Evolutionary conservation across 2,329 filamentous ascomycete genomes (phyloP), one percentile per base, ranked within the genome.

Genomic region (Zalaria obscura): DNA sequence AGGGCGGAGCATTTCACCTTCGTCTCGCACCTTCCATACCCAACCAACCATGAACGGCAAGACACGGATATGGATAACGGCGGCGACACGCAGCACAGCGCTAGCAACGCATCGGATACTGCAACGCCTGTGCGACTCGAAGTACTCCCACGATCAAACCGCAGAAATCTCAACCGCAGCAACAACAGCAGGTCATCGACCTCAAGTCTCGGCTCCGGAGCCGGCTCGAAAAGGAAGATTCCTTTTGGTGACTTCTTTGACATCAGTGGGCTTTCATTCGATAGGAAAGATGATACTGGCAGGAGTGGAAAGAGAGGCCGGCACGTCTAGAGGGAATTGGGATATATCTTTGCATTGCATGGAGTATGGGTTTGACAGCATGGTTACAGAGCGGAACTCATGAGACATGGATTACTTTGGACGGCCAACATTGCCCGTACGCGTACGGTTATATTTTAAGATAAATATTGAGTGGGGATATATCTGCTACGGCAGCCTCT

Each of bases 191-290:
- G 35, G 51, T 55, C 39, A 47, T 55, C 51, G 52, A 62, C 48
- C 7, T 40, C 58, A 9, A 57, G 62, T 32, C 56, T 65, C 8
- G 76, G 77, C 4, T 71, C 72, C 44, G 77, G 75, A 5, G 75
- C 80, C 5, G 83, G 83, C 2, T 71, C 76, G 50, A 89, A 89
- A 59, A 72, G 83, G 35, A 75, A 81, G 52, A 71, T 84, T 50
- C 80, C 83, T 51, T 73, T 83, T 52, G 75, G 76, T 25, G 83
- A 88, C 53, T 78, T 86, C 41, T 87, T 87, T 55, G 81, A 85
- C 53, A 65, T 83, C 5, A 75, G 76, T 40, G 76, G 75, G 48
- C 58, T 82, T 39, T 71, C 71, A 28, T 50, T 51, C 37, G 68
- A 73, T 45, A 73, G 73, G 35, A 80, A 80, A 54, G 80, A 84